Evolutionary conservation across 164 flowering plant genomes (phyloP), one percentile per base, ranked within the genome.

Genomic region (Brasenia schreberi): DNA sequence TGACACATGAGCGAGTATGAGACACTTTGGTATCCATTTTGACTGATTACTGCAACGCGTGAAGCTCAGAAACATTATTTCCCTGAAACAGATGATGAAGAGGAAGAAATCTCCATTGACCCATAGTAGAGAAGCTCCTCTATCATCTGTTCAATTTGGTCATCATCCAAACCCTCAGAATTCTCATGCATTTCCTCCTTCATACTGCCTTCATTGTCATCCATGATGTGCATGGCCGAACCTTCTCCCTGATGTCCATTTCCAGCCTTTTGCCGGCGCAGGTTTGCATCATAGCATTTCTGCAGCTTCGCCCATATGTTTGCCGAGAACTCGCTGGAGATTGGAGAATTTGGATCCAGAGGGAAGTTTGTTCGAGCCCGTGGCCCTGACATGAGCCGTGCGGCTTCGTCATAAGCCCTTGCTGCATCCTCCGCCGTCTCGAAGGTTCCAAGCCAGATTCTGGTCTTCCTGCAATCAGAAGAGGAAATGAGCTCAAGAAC

Each of bases 391-490:
- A 73, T 69, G 60, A 73, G 27, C 69, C 68, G 43, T 1, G 75
- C 72, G 0, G 72, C 75, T 33, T 73, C 75, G 27, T 73, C 75
- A 27, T 73, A 73, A 5, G 72, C 72, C 63, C 69, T 69, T 1
- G 75, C 75, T 7, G 75, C 75, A 17, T 69, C 75, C 33, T 73
- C 75, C 0, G 75, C 75, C 0, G 75, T 72, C 63, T 72, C 71
- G 23, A 65, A 72, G 4, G 75, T 72, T 43, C 75, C 75, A 14
- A 73, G 39, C 75, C 75, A 73, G 42, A 73, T 69, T 63, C 75
- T 73, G 1, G 71, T 73, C 72, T 73, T 73, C 39, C 75, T 73
- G 52, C 43, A 59, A 67, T 18, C 12, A 61, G 52, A 27, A 66
- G 27, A 39, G 5, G 58, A 62, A 61, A 18, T 11, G 12, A 61